These are phyloP conservation scores for Davidsoniella eucalypti DNA, from an alignment of 2,329 filamentous ascomycete genomes.

Conservation along the genomic window DNA sequence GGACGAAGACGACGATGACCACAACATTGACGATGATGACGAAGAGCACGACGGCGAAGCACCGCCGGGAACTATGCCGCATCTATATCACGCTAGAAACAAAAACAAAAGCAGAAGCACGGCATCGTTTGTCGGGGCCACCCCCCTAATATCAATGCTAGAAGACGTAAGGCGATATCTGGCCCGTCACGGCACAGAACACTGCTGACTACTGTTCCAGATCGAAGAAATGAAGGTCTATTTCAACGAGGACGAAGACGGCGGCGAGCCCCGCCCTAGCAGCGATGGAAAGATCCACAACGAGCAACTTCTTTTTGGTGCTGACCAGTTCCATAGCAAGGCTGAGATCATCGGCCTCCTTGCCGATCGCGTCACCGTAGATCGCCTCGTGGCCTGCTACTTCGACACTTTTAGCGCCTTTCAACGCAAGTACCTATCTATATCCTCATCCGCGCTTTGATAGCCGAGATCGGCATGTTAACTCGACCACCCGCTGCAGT, in stretches of 20 bases:
- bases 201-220: conserved; percentile 18
- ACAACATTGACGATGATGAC: not conserved
- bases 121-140: conserved; percentile 39
- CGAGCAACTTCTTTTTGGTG: conserved; percentile 29
- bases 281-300: conserved; percentile 17
- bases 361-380: conserved; percentile 29
- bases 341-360: conserved; percentile 31
- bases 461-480: conserved; percentile 5
- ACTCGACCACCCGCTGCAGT: conserved; percentile 21
- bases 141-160: conserved; percentile 43
- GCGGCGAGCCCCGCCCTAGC: conserved; percentile 6
- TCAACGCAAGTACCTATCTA: conserved; percentile 24
- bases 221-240: conserved; percentile 43
- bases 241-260: conserved; percentile 31
- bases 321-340: conserved; percentile 24
- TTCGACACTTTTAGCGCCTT: conserved; percentile 37
- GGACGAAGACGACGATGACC: not conserved
- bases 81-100: not conserved
- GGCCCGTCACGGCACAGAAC: not conserved
- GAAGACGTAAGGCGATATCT: conserved; percentile 32
- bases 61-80: not conserved
- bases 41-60: conserved; percentile 2
- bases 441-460: not conserved
- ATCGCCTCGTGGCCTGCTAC: conserved; percentile 35
- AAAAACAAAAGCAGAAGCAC: conserved; percentile 17